Percentiles rank a stretch among this genome's conserved stretches.
Evolutionary conservation across 176 grass and related monocot species (phyloP).

Genomic region (Ensete ventricosum): DNA sequence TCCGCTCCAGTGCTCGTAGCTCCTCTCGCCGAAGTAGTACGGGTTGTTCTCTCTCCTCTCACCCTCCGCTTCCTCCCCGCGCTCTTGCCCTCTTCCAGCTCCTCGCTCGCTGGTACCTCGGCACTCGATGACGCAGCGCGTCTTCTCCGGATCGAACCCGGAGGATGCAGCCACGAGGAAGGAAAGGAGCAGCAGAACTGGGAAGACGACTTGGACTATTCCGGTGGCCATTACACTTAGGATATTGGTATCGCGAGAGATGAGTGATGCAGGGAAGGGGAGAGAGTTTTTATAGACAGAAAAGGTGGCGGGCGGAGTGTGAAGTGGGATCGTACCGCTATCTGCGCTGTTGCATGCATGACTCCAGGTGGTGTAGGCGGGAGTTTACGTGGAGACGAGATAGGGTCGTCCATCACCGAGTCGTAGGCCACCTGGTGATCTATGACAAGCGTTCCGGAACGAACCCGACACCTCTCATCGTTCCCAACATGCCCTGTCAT

Average conservation of each 20-base stretch:
- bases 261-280: neutral
- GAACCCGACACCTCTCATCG: no score
- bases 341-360: neutral
- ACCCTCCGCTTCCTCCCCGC: neutral
- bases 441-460: no score
- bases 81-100: neutral
- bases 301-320: neutral
- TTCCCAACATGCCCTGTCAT: no score
- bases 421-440: neutral
- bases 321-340: no score
- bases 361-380: neutral
- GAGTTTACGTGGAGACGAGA: neutral
- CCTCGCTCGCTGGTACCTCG: neutral
- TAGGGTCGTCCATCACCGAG: neutral
- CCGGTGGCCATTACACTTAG: neutral
- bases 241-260: neutral
- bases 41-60: neutral
- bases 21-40: slow-evolving; percentile 4
- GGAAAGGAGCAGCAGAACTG: neutral
- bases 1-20: slow-evolving; percentile 29
- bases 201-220: neutral
- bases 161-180: neutral
- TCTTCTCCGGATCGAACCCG: neutral
- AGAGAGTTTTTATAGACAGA: neutral
- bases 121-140: neutral